Percentiles rank a stretch among this genome's conserved stretches.
These are phyloP conservation scores for Streptanthus diversifolius DNA, from an alignment of 345 rosid genomes.

Conservation along the genomic window DNA sequence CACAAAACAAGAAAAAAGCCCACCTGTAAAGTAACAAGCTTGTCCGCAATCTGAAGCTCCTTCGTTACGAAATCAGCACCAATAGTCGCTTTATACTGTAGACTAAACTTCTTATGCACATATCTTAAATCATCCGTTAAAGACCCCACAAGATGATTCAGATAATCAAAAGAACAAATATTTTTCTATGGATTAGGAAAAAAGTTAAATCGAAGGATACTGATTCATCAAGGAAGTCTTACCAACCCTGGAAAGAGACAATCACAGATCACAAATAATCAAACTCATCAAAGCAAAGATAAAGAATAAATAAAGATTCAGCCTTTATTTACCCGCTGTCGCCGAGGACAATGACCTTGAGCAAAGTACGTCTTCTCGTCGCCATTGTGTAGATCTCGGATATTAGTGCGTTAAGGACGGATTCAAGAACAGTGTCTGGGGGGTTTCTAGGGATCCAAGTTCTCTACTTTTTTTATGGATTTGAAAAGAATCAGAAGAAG, in stretches of 20 bases:
- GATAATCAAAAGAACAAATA: slow-evolving; percentile 15
- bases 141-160: not conserved
- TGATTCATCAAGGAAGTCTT: slow-evolving; percentile 99
- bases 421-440: not conserved
- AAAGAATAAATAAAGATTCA: not conserved
- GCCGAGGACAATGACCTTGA: slow-evolving; percentile 98
- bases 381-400: slow-evolving; percentile 45
- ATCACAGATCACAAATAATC: slow-evolving; percentile 22
- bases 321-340: slow-evolving; percentile 73
- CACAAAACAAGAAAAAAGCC: not conserved
- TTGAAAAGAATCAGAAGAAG: slow-evolving; percentile 12
- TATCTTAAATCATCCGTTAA: slow-evolving; percentile 43
- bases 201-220: slow-evolving; percentile 54
- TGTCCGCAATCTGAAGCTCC: slow-evolving; percentile 89
- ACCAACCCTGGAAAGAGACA: slow-evolving; percentile 66
- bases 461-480: not conserved
- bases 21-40: slow-evolving; percentile 92
- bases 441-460: slow-evolving; percentile 13
- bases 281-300: not conserved
- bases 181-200: not conserved
- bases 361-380: slow-evolving; percentile 84
- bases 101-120: slow-evolving; percentile 90
- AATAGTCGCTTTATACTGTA: slow-evolving; percentile 95
- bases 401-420: not conserved
- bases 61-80: slow-evolving; percentile 99